These are phyloP conservation scores for Sphaerobolus stellatus DNA, from an alignment of 1,284 basidiomycete species.

Conservation along the genomic window DNA sequence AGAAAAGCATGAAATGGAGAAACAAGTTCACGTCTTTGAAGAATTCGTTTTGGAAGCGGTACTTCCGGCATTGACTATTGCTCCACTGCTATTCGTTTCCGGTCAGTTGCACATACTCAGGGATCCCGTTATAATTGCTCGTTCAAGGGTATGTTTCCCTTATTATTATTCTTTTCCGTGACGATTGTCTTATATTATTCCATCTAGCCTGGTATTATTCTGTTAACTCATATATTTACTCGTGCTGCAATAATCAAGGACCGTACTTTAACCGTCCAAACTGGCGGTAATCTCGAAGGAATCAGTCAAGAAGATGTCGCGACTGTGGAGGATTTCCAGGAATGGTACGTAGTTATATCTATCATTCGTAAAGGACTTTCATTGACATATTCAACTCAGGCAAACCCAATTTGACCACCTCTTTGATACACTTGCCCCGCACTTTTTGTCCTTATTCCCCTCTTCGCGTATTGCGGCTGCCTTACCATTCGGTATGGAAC, in stretches of 20 bases:
- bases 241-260: slow-evolving; percentile 85
- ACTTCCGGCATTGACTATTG: slow-evolving; percentile 76
- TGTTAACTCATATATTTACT: slow-evolving; percentile 90
- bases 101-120: slow-evolving; percentile 87
- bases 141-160: slow-evolving; percentile 64
- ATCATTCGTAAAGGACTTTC: background rate
- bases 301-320: slow-evolving; percentile 52
- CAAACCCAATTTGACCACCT: slow-evolving; percentile 82
- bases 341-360: slow-evolving; percentile 64
- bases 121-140: slow-evolving; percentile 69
- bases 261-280: slow-evolving; percentile 6
- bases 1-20: slow-evolving; percentile 75
- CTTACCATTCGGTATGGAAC: slow-evolving; percentile 46
- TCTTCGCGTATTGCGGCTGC: slow-evolving; percentile 72
- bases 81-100: slow-evolving; percentile 78
- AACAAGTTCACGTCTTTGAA: slow-evolving; percentile 88
- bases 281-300: slow-evolving; percentile 41
- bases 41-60: slow-evolving; percentile 86
- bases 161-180: slow-evolving; percentile 9
- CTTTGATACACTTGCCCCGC: slow-evolving; percentile 74
- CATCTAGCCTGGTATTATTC: slow-evolving; percentile 82
- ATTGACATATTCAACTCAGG: slow-evolving; percentile 42
- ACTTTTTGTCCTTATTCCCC: slow-evolving; percentile 84
- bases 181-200: slow-evolving; percentile 13
- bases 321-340: slow-evolving; percentile 72